These are phyloP conservation scores for Saccharomycopsis lassenensis DNA, from an alignment of 805 yeast genomes.

Conservation along the genomic window DNA sequence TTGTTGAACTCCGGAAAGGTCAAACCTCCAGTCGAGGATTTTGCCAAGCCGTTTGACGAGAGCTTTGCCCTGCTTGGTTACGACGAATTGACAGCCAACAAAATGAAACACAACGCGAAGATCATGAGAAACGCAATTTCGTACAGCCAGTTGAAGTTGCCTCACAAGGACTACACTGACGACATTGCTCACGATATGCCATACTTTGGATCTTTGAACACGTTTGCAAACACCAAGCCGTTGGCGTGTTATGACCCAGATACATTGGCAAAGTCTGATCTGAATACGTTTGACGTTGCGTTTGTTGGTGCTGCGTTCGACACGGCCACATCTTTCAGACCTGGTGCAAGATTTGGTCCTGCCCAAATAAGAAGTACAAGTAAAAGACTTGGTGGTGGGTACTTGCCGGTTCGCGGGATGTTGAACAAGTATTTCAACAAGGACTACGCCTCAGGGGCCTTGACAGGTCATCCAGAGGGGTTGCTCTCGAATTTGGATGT, in stretches of 20 bases:
- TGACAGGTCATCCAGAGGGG: not conserved
- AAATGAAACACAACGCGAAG: not conserved
- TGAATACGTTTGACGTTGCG: slow-evolving; percentile 33
- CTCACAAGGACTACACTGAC: slow-evolving; percentile 5
- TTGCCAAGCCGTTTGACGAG: not conserved
- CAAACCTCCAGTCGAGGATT: not conserved
- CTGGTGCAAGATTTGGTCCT: slow-evolving; percentile 53
- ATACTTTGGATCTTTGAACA: slow-evolving; percentile 4
- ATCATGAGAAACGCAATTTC: not conserved
- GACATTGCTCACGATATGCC: slow-evolving; percentile 2
- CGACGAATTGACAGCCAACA: not conserved
- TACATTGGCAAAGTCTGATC: not conserved
- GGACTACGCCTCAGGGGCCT: not conserved
- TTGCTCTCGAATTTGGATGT: slow-evolving; percentile 1
- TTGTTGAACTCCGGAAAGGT: not conserved
- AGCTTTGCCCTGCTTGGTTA: not conserved
- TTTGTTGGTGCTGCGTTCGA: slow-evolving; percentile 52
- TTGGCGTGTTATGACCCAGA: slow-evolving; percentile 3
- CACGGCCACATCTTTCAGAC: slow-evolving; percentile 43
- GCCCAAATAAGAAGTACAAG: slow-evolving; percentile 38
- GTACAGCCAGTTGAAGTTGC: not conserved
- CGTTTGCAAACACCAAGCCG: slow-evolving; percentile 7
- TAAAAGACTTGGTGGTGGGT: slow-evolving; percentile 33
- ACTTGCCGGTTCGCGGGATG: slow-evolving; percentile 29
- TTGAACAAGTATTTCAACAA: slow-evolving; percentile 3